Conservation (phyloP, 2,329 filamentous ascomycete genomes). For the Gremmenia infestans region DNA sequence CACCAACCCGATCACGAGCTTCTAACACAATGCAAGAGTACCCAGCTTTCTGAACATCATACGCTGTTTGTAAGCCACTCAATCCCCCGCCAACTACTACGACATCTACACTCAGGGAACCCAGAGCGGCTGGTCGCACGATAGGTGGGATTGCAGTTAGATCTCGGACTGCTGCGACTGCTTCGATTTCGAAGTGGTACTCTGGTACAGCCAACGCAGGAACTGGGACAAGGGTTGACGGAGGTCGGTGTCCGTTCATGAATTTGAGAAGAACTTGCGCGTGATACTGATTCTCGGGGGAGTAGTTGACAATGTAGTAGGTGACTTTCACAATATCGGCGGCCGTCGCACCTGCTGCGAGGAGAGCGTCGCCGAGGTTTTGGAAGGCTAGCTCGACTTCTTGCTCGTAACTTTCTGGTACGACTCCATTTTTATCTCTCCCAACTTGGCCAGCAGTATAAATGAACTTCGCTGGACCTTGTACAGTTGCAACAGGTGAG, state of each 20-base stretch:
- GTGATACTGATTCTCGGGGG: slow-evolving; percentile 34
- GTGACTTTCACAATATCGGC: slow-evolving; percentile 39
- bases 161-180: slow-evolving; percentile 14
- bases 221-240: slow-evolving; percentile 40
- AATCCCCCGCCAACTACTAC: slow-evolving; percentile 12
- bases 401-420: neutral
- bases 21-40: slow-evolving; percentile 32
- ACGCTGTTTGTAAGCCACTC: slow-evolving; percentile 12
- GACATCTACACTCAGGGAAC: slow-evolving; percentile 2
- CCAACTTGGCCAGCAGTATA: slow-evolving; percentile 11
- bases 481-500: slow-evolving; percentile 4
- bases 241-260: slow-evolving; percentile 36
- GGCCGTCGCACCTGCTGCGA: slow-evolving; percentile 32
- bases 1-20: slow-evolving; percentile 39
- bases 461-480: slow-evolving; percentile 1
- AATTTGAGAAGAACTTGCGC: slow-evolving; percentile 35
- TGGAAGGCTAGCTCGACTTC: slow-evolving; percentile 11
- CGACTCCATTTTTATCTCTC: slow-evolving; percentile 1
- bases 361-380: slow-evolving; percentile 4
- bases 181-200: slow-evolving; percentile 42
- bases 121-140: neutral
- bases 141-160: slow-evolving; percentile 21
- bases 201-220: slow-evolving; percentile 34
- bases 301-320: slow-evolving; percentile 41
- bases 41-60: slow-evolving; percentile 11